Evolutionary conservation across 768 basidiomycete genomes (phyloP), one percentile per base, ranked within the genome.

Genomic region (Pisolithus sp.): DNA sequence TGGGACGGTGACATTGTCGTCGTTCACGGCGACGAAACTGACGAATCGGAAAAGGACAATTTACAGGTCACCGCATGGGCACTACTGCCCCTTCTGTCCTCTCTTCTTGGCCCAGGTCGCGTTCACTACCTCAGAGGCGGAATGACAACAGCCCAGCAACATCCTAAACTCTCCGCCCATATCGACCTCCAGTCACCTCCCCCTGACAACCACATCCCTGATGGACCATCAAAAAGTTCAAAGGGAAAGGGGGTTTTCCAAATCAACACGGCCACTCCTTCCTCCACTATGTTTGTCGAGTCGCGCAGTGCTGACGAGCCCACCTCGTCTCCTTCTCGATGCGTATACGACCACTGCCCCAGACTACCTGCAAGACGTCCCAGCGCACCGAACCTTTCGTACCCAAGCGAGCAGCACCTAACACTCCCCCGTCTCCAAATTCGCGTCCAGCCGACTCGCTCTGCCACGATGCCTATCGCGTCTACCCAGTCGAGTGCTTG

Each of bases 11-110:
- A 84, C 61, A 17, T 69, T 34, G 76, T 92, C 37, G 74, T 89
- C 44, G 72, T 93, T 13, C 89, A 87, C 61, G 85, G 85, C 58
- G 85, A 89, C 52, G 83, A 83, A 53, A 90, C 90, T 75, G 83
- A 86, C 63, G 71, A 76, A 50, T 78, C 76, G 50, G 82, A 87
- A 59, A 80, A 73, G 57, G 71, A 74, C 50, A 80, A 80, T 57
- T 65, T 73, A 17, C 75, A 79, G 50, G 65, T 72, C 39, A 79
- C 82, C 30, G 77, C 87, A 1, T 91, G 89, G 86, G 79, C 80
- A 1, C 74, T 92, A 34, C 73, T 90, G 21, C 74, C 78, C 24
- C 74, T 89, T 40, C 66, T 92, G 5, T 62, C 74, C 5, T 78
- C 84, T 5, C 73, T 91, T 39, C 68, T 88, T 24, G 71, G 73